Conservation (phyloP, 83 land plant species). For the Picea abies region DNA sequence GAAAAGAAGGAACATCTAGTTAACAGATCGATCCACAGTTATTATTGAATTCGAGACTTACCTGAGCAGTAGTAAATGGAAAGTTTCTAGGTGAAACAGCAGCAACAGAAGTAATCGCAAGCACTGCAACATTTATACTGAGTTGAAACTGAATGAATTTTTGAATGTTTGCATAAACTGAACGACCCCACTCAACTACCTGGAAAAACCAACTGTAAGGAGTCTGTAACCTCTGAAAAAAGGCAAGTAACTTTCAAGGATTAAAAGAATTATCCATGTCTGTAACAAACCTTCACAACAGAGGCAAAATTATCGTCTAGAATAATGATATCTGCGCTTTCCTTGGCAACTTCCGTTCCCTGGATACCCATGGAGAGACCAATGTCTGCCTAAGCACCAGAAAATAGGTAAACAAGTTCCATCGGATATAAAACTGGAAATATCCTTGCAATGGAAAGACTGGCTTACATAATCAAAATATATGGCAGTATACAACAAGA, state of each 20-base stretch:
- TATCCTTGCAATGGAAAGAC: background rate
- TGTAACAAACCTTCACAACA: conserved; percentile 69
- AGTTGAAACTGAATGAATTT: conserved; percentile 97
- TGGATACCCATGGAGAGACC: conserved; percentile 92
- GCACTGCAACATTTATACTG: conserved; percentile 92
- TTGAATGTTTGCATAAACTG: conserved; percentile 95
- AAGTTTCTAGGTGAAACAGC: conserved; percentile 71
- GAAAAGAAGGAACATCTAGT: background rate
- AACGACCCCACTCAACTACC: conserved; percentile 86
- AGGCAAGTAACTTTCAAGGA: background rate
- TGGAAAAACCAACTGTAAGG: conserved; percentile 17
- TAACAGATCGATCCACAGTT: background rate
- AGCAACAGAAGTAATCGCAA: conserved; percentile 82
- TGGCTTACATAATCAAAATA: background rate
- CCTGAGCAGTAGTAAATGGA: conserved; percentile 75
- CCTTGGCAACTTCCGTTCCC: conserved; percentile 96
- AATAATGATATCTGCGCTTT: conserved; percentile 90
- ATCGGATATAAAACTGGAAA: background rate
- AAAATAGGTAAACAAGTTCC: background rate
- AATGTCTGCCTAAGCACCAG: conserved; percentile 73
- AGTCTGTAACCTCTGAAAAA: background rate
- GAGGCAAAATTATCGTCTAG: conserved; percentile 89
- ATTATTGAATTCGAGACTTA: background rate
- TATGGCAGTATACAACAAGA: background rate
- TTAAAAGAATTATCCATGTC: background rate